Conservation (phyloP, 78 protist species). For the Paulinella micropora region DNA sequence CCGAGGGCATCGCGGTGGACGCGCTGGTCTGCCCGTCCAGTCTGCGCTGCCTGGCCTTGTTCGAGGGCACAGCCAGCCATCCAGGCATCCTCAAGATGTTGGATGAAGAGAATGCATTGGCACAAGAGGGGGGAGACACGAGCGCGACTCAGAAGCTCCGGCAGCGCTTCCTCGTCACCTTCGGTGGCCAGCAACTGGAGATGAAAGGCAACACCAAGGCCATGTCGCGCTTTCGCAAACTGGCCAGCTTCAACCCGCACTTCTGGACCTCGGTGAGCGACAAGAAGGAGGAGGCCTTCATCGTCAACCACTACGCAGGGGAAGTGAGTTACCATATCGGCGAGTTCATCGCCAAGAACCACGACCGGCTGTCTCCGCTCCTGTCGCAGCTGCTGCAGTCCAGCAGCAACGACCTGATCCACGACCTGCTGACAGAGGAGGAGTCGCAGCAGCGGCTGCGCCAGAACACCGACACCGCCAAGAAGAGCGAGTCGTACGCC, state of each 20-base stretch:
- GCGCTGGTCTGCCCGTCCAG: no score
- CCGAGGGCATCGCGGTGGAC: background rate
- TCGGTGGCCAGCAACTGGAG: background rate
- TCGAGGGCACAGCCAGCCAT: no score
- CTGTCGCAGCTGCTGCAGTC: background rate
- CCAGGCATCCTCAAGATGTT: slow-evolving; percentile 27
- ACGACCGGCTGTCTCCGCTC: slow-evolving; percentile 3
- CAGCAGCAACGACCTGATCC: background rate
- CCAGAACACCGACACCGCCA: background rate
- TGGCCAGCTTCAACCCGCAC: no score
- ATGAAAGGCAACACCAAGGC: background rate
- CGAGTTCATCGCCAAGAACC: background rate
- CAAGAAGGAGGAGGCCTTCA: background rate
- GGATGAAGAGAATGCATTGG: slow-evolving; percentile 53
- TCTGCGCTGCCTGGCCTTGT: no score
- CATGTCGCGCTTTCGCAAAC: no score
- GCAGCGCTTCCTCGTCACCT: background rate
- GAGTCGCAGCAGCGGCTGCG: background rate
- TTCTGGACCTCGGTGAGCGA: no score
- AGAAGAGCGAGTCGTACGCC: background rate
- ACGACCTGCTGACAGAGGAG: background rate
- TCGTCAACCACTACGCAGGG: slow-evolving; percentile 15
- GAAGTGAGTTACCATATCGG: background rate
- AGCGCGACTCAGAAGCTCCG: slow-evolving; percentile 34
- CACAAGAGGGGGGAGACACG: slow-evolving; percentile 36